Conservation (phyloP, 164 flowering plant species). For the Macadamia integrifolia region DNA sequence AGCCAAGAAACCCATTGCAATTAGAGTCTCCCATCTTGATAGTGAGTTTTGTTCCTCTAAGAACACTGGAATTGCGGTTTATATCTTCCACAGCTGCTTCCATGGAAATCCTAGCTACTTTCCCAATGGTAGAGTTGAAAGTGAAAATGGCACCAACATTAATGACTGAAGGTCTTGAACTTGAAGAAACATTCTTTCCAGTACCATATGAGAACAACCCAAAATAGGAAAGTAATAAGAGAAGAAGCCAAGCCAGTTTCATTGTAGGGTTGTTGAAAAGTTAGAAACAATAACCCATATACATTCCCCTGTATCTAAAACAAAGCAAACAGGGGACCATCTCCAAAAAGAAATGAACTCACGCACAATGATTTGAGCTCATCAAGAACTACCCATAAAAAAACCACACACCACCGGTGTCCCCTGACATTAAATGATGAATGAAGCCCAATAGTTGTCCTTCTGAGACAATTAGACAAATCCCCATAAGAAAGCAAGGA, state of each 20-base stretch:
- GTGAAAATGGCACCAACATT: slow-evolving; percentile 75
- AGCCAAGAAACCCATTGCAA: slow-evolving; percentile 74
- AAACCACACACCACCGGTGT: too few relatives aligned
- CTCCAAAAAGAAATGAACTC: background rate
- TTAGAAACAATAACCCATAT: background rate
- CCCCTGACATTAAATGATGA: too few relatives aligned
- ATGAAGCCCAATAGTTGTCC: too few relatives aligned
- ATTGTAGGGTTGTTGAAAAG: slow-evolving; percentile 21
- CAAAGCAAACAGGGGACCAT: background rate
- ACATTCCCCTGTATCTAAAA: background rate
- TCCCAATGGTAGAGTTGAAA: slow-evolving; percentile 76
- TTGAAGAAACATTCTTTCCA: slow-evolving; percentile 34
- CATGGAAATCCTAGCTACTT: slow-evolving; percentile 81
- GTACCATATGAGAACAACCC: slow-evolving; percentile 30
- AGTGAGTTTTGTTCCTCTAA: slow-evolving; percentile 50
- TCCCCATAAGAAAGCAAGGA: too few relatives aligned
- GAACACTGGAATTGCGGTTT: slow-evolving; percentile 59
- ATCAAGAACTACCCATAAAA: slow-evolving; percentile 3
- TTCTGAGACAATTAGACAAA: too few relatives aligned
- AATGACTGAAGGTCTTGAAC: slow-evolving; percentile 70
- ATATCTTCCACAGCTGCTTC: slow-evolving; percentile 81
- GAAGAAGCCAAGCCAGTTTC: slow-evolving; percentile 30
- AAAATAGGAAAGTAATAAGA: slow-evolving; percentile 20
- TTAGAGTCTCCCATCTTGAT: slow-evolving; percentile 48
- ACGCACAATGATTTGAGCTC: background rate